A percentile compares a stretch with the other conserved stretches of the same genome.
Evolutionary conservation across 306 rosid species (phyloP).

Genomic region (Pyrus bretschneideri): DNA sequence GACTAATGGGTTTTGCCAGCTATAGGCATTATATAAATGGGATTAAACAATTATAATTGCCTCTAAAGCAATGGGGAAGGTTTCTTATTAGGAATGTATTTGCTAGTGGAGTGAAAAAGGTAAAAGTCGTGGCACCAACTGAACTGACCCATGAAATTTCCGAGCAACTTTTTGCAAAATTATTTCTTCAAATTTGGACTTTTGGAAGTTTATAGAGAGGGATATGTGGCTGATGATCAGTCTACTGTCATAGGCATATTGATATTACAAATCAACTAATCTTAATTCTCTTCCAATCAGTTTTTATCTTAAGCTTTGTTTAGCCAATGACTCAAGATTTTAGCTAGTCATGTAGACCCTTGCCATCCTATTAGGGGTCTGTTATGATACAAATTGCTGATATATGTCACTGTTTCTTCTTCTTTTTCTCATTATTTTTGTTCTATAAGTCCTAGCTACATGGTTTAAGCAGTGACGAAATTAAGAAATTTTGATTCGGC

Average conservation of each 20-base stretch:
- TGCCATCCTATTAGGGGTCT: too few relatives aligned
- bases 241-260: background rate
- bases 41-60: constrained; percentile 5
- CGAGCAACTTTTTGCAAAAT: constrained; percentile 1
- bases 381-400: background rate
- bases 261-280: background rate
- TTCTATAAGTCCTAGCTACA: too few relatives aligned
- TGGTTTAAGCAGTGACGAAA: too few relatives aligned
- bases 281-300: background rate
- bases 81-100: constrained; percentile 16
- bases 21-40: constrained; percentile 25
- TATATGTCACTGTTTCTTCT: too few relatives aligned
- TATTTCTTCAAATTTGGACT: background rate
- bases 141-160: constrained; percentile 26
- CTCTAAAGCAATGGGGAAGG: constrained; percentile 3
- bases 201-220: background rate
- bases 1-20: constrained; percentile 34
- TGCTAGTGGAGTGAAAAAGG: constrained; percentile 32
- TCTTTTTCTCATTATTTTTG: too few relatives aligned
- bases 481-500: too few relatives aligned
- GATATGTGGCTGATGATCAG: too few relatives aligned
- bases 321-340: background rate
- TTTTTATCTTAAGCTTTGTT: background rate
- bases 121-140: constrained; percentile 15
- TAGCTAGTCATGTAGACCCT: background rate